Evolutionary conservation across 176 grass and related monocot species (phyloP).

Genomic region (Raddia distichophylla): DNA sequence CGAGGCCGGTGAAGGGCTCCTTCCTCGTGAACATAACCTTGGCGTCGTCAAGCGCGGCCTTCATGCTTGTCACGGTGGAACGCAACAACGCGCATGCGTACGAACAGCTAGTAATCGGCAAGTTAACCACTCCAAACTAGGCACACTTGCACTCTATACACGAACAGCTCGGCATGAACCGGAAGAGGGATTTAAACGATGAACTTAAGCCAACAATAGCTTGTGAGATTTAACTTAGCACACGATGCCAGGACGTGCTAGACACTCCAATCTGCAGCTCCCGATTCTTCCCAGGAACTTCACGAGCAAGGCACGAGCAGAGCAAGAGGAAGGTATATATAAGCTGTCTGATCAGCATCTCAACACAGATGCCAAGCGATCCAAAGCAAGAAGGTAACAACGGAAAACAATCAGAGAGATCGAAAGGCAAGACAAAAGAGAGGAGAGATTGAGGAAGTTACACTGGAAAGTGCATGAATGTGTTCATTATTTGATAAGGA

Average conservation of each 20-base stretch:
- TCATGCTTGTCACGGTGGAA: constrained; percentile 40
- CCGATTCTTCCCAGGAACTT: constrained; percentile 48
- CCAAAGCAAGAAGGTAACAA: not conserved
- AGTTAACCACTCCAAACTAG: not conserved
- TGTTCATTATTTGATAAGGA: not conserved
- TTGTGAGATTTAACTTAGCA: constrained; percentile 35
- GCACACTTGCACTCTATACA: not conserved
- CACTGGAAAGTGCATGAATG: not conserved
- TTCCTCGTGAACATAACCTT: constrained; percentile 50
- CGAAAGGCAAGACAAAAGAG: not conserved
- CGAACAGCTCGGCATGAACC: constrained; percentile 4
- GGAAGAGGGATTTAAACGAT: constrained; percentile 30
- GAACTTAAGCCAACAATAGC: constrained; percentile 12
- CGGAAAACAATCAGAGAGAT: not conserved
- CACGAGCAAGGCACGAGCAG: constrained; percentile 38
- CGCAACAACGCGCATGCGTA: constrained; percentile 14
- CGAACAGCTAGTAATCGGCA: constrained; percentile 32
- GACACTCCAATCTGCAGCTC: constrained; percentile 38
- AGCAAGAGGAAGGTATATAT: constrained; percentile 47
- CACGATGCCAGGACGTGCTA: constrained; percentile 38
- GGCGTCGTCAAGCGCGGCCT: constrained; percentile 45
- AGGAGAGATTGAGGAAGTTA: constrained; percentile 27
- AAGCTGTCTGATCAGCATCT: not conserved
- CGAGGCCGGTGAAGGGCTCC: constrained; percentile 50
- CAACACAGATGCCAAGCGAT: not conserved